Evolutionary conservation across 2,329 filamentous ascomycete genomes (phyloP), one percentile per base, ranked within the genome.

Genomic region (Sordariomycetes sp.): DNA sequence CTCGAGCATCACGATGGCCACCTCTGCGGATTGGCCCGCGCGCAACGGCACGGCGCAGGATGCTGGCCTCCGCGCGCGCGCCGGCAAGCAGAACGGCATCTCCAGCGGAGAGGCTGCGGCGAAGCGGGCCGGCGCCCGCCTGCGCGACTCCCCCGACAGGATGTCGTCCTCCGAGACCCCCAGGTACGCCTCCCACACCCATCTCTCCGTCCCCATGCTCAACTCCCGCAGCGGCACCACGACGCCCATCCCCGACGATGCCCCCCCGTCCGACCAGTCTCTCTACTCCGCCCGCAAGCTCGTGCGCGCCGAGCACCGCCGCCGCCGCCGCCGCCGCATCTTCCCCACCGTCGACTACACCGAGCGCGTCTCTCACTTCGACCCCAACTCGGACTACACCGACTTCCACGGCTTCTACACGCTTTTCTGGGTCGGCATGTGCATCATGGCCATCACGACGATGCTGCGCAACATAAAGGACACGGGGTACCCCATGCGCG

Each of bases 361-460:
- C 48, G 86, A 87, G 60, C 87, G 94, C 58, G 86, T 97, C 24
- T 97, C 92, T 20, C 92, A 99, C 72, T 96, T 99, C 68, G 94
- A 99, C 67, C 90, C 91, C 0, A 80, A 82, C 54, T 95, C 89
- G 70, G 90, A 96, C 65, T 91, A 97, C 69, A 85, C 85, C 65
- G 90, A 99, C 71, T 99, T 99, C 69, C 84, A 90, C 64, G 94
- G 94, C 67, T 99, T 99, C 79, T 99, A 96, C 74, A 89, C 94
- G 57, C 81, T 99, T 42, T 99, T 99, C 74, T 99, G 94, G 94
- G 92, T 99, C 62, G 90, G 90, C 10, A 77, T 99, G 59, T 89
- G 89, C 63, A 95, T 99, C 70, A 96, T 99, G 91, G 90, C 91
- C 65, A 86, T 96, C 61, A 97, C 92, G 2, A 89, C 89, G n/a